Percentiles rank a stretch among this genome's conserved stretches.
Conservation (phyloP, 495 filamentous ascomycete genomes). For the Penicillium simplicissimum region DNA sequence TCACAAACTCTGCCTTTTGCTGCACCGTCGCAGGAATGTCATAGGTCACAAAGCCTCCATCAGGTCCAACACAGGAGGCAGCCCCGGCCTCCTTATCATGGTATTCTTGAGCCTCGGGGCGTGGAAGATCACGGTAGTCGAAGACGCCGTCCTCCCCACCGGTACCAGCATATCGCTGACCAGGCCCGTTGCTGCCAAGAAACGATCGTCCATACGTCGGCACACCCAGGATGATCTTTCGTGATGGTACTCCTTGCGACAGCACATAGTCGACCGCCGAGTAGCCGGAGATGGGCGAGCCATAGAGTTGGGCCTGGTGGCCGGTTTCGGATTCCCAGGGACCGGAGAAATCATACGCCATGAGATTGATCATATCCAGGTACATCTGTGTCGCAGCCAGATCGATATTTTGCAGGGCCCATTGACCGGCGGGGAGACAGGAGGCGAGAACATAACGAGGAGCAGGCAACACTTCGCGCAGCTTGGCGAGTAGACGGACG, state of each 20-base stretch:
- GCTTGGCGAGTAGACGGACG: slow-evolving; percentile 64
- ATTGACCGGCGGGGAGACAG: slow-evolving; percentile 75
- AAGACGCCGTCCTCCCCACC: slow-evolving; percentile 82
- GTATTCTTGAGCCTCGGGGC: slow-evolving; percentile 66
- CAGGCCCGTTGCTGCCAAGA: slow-evolving; percentile 61
- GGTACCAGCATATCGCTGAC: slow-evolving; percentile 60
- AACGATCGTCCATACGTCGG: slow-evolving; percentile 84
- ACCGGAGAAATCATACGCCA: slow-evolving; percentile 87
- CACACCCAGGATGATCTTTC: slow-evolving; percentile 78
- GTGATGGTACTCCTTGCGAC: slow-evolving; percentile 63
- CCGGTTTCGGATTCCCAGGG: slow-evolving; percentile 69
- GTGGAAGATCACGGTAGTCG: slow-evolving; percentile 76
- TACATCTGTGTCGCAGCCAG: slow-evolving; percentile 62
- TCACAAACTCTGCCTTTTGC: slow-evolving; percentile 81
- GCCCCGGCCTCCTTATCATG: slow-evolving; percentile 69
- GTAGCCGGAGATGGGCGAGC: slow-evolving; percentile 64
- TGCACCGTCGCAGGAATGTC: slow-evolving; percentile 83
- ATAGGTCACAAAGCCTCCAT: slow-evolving; percentile 86
- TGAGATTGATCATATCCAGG: slow-evolving; percentile 80
- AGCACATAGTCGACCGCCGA: slow-evolving; percentile 66
- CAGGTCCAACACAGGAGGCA: slow-evolving; percentile 75
- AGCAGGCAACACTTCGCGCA: slow-evolving; percentile 71
- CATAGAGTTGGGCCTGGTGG: slow-evolving; percentile 79
- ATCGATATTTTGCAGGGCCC: slow-evolving; percentile 75
- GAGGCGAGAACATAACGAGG: slow-evolving; percentile 77